Conservation (phyloP, 2,329 filamentous ascomycete species). For the Alternaria sp. region DNA sequence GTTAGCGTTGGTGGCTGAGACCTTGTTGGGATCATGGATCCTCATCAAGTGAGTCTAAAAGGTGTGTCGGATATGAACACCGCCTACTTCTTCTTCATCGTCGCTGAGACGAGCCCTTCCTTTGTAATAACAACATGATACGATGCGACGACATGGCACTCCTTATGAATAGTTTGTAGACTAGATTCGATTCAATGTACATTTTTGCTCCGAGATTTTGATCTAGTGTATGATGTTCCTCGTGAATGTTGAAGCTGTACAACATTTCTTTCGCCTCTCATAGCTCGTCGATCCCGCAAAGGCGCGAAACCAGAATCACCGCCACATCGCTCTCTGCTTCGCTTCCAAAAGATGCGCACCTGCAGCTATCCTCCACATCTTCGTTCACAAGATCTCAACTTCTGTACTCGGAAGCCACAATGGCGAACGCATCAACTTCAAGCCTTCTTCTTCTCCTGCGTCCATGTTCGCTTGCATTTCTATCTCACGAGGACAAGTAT, state of each 20-base stretch:
- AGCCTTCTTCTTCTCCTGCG: too few species aligned
- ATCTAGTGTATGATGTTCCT: neutral
- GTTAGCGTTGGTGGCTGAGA: neutral
- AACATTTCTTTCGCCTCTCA: neutral
- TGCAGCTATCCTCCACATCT: too few species aligned
- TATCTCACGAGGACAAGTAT: too few species aligned
- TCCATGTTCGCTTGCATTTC: too few species aligned
- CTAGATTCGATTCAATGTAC: neutral
- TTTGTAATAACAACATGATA: neutral
- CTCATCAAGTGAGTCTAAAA: neutral
- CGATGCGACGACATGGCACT: slow-evolving; percentile 1
- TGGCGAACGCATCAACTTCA: too few species aligned
- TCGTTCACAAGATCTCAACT: too few species aligned
- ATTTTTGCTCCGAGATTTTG: neutral
- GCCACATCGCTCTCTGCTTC: too few species aligned
- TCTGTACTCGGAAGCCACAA: too few species aligned
- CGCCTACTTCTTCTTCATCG: neutral
- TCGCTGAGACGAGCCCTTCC: neutral
- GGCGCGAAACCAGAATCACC: too few species aligned
- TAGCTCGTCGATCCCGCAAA: too few species aligned
- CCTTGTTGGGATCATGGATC: neutral
- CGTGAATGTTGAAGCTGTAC: neutral
- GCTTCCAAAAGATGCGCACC: too few species aligned
- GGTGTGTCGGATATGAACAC: neutral
- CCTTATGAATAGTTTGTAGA: neutral